phyloP scores from a whole-genome alignment of 2,329 filamentous ascomycete species.

The Claviceps digitariae region DNA sequence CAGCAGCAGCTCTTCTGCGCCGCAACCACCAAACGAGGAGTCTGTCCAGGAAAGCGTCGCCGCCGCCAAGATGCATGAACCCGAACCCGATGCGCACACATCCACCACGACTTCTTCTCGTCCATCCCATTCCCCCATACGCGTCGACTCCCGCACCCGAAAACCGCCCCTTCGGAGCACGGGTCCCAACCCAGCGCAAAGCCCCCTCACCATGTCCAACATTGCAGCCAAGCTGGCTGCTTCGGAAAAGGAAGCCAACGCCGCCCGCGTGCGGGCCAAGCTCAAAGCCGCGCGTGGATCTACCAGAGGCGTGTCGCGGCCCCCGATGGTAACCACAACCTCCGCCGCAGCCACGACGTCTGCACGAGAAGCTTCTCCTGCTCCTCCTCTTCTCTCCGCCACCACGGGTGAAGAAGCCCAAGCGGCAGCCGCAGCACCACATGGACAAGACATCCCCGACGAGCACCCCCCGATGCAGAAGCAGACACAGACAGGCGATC shows the following conservation, averaged over 20 bases:
- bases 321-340: constrained; percentile 6
- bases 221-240: constrained; percentile 52
- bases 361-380: not conserved
- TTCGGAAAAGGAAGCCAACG: constrained; percentile 49
- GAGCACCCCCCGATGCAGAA: not conserved
- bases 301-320: constrained; percentile 18
- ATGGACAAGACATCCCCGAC: not conserved
- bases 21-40: constrained; percentile 1
- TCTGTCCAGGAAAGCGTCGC: not conserved
- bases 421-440: no score
- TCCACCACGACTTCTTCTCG: not conserved
- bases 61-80: not conserved
- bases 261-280: constrained; percentile 48
- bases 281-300: constrained; percentile 37
- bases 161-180: no score
- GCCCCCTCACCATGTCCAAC: constrained; percentile 44
- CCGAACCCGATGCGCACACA: not conserved
- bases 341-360: not conserved
- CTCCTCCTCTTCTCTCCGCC: no score
- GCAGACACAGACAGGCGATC: not conserved
- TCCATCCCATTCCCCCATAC: not conserved
- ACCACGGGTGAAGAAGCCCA: not conserved
- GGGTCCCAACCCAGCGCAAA: constrained; percentile 28
- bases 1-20: constrained; percentile 6
- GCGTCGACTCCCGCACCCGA: not conserved